Evolutionary conservation across 768 basidiomycete species (phyloP), one percentile per base, ranked within the genome.

Genomic region (Pleurotus salmoneostramineus): DNA sequence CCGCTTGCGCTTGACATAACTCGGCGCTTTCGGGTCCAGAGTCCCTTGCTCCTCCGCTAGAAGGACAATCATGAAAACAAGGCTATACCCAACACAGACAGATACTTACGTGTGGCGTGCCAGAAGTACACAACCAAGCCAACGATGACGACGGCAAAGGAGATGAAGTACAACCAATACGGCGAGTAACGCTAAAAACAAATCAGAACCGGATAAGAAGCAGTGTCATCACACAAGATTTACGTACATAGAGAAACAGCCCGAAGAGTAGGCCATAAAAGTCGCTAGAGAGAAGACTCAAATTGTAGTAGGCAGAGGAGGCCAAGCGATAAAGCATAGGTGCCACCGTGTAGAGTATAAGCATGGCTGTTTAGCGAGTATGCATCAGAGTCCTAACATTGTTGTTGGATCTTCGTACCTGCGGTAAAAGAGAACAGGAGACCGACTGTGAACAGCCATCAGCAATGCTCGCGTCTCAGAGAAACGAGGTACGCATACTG

Each of bases 111-210:
- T 36, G 87, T 86, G 5, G 87, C 82, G 68, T 81, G 75, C 91
- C 93, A 95, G 76, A 94, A 94, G 72, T 94, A 95, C 37, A 87
- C 80, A 64, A 95, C 74, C 4, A 95, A 79, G 3, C 93, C 93
- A 10, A 74, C 35, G 45, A 94, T 68, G 60, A 93, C 84, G 11
- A 93, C 76, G 0, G 71, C 78, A 64, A 89, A 95, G 0, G 93
- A 81, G 60, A 87, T 74, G 72, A 95, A 95, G 77, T 95, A 94
- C 12, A 95, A 79, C 91, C 92, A 95, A 76, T 83, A 94, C 3
- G 93, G 93, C 45, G 74, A 70, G 74, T 83, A 93, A 62, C 92
- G 87, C 91, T 93, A 61, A 27, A 36, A 40, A 34, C 11, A 31
- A n/a, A 32, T 56, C 34, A 51, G 46, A 21, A n/a, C 32, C 31